Percentiles rank a stretch among this genome's conserved stretches.
These are phyloP conservation scores for Sordariomycetes sp. DNA, from an alignment of 2,329 filamentous ascomycete species.

Conservation along the genomic window DNA sequence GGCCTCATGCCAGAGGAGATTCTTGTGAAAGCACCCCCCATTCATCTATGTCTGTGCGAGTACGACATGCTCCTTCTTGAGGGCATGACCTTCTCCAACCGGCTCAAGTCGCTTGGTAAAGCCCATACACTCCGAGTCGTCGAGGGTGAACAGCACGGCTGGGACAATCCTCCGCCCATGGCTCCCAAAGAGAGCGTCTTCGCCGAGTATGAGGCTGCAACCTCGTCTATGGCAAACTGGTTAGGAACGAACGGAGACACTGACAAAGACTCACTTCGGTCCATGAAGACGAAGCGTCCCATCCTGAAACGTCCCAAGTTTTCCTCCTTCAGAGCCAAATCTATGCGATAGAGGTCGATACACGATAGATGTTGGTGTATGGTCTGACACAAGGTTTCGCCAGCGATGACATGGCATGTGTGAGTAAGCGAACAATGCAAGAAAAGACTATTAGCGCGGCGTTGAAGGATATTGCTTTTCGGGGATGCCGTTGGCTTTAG, in stretches of 20 bases:
- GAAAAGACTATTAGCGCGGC: too few relatives aligned
- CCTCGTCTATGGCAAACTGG: slow-evolving; percentile 30
- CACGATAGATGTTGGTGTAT: too few relatives aligned
- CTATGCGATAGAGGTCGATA: not conserved
- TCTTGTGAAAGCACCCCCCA: slow-evolving; percentile 40
- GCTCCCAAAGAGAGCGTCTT: slow-evolving; percentile 31
- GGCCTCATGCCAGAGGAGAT: slow-evolving; percentile 43
- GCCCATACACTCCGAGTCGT: slow-evolving; percentile 31
- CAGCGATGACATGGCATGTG: too few relatives aligned
- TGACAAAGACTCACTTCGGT: slow-evolving; percentile 23
- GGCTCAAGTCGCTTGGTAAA: slow-evolving; percentile 32
- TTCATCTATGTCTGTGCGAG: slow-evolving; percentile 54
- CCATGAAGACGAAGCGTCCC: slow-evolving; percentile 21
- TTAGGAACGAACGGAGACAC: slow-evolving; percentile 25
- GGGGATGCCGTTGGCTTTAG: too few relatives aligned
- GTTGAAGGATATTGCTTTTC: too few relatives aligned
- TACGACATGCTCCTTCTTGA: slow-evolving; percentile 56
- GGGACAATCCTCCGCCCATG: slow-evolving; percentile 38
- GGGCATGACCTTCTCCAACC: slow-evolving; percentile 50
- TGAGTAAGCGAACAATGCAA: too few relatives aligned
- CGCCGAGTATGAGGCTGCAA: slow-evolving; percentile 36
- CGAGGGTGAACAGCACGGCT: slow-evolving; percentile 34
- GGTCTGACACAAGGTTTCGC: too few relatives aligned
- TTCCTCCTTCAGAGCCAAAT: slow-evolving; percentile 17
- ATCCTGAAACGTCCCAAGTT: slow-evolving; percentile 20